Base-by-base conservation (phyloP, 768 basidiomycete species). In the Gyrodon lividus region DNA sequence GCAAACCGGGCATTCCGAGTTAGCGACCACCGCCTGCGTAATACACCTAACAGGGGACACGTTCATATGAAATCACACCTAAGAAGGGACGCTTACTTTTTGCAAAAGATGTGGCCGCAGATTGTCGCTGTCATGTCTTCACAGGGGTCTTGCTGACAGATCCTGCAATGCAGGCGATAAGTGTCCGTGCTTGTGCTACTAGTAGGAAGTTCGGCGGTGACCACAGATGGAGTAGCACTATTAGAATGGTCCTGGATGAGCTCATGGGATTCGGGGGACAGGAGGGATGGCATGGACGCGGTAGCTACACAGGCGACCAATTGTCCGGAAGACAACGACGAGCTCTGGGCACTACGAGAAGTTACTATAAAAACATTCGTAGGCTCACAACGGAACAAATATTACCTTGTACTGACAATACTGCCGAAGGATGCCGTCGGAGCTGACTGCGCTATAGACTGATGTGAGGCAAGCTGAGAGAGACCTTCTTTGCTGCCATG, bases 21-120 rank as follows among this genome's bases (percentile, higher is more conserved):
- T 69, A 50, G 72, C 64, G 22, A 76, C 66, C 10, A 80, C 70
- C 39, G 70, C 71, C n/a, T 74, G 66, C 0, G 73, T 72, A 41
- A 82, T 80, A 52, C 80, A 82, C 26, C 79, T 82, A 54, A 4
- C 23, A 39, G 13, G 39, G 38, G 20, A 31, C 22, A 10, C 8
- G 14, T 14, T 53, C 16, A 38, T 19, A 10, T 33, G n/a, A 12
- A 35, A 35, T 35, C 34, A n/a, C n/a, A 6, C 43, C n/a, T 13
- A 23, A 28, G 6, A 8, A 9, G 13, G 8, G 20, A 59, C 43
- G 64, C 74, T 20, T 50, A 80, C 80, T 67, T 50, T 46, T 78
- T 70, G 55, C 81, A 83, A 51, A 82, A 83, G 23, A 83, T 66
- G 54, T 83, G 81, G 24, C 81, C 81, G 58, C 81, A 83, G 71